Percentiles rank a stretch among this genome's conserved stretches.
phyloP scores from a whole-genome alignment of 768 basidiomycete species.

The Kwoniella bestiolae region DNA sequence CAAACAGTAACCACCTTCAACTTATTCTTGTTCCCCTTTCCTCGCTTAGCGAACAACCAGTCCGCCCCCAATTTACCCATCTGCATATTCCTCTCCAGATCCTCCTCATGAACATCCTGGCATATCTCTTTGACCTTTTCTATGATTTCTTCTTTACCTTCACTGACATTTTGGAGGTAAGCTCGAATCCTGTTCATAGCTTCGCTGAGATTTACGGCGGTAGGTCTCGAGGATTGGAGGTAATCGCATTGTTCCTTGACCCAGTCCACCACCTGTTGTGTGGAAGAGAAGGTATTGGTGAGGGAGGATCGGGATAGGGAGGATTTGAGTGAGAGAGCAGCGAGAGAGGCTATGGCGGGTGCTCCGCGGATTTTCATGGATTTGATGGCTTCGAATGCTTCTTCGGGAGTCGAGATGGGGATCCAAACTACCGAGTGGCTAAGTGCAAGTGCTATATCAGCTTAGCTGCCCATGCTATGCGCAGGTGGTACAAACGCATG shows the following conservation, averaged over 20 bases:
- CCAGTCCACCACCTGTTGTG: slow-evolving; percentile 63
- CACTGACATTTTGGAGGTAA: slow-evolving; percentile 59
- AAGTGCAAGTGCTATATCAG: slow-evolving; percentile 42
- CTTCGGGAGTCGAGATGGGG: slow-evolving; percentile 69
- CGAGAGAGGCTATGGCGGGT: slow-evolving; percentile 91
- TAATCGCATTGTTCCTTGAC: slow-evolving; percentile 62
- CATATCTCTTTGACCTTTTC: slow-evolving; percentile 72
- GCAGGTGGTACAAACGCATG: no score
- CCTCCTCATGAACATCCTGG: slow-evolving; percentile 77
- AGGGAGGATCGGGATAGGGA: slow-evolving; percentile 63
- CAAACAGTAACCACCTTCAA: slow-evolving; percentile 90
- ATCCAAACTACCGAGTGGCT: slow-evolving; percentile 58
- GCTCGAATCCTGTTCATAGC: slow-evolving; percentile 74
- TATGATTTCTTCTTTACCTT: slow-evolving; percentile 58
- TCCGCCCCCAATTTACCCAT: slow-evolving; percentile 86
- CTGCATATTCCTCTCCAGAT: slow-evolving; percentile 78
- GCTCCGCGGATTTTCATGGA: slow-evolving; percentile 92
- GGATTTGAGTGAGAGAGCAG: slow-evolving; percentile 75
- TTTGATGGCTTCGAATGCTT: slow-evolving; percentile 92
- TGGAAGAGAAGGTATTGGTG: slow-evolving; percentile 55
- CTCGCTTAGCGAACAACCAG: slow-evolving; percentile 66
- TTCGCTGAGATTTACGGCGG: slow-evolving; percentile 91
- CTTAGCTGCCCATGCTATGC: neutral
- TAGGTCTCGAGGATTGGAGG: slow-evolving; percentile 86
- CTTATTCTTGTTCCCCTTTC: slow-evolving; percentile 60